Conservation (phyloP, 1,284 basidiomycete species). For the Papiliotrema laurentii region DNA sequence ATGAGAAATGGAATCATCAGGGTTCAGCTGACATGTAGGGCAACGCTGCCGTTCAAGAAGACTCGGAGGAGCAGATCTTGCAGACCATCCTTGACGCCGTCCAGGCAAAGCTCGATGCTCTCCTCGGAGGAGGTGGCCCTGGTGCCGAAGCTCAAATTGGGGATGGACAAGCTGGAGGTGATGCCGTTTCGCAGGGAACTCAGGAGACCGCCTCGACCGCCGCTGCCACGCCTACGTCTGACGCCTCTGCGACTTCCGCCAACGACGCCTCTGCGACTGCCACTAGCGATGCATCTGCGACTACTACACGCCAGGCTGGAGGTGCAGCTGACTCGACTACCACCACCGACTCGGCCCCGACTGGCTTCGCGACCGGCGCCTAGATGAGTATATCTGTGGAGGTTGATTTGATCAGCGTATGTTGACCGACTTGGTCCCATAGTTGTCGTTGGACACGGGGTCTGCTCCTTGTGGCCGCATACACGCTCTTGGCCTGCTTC, state of each 20-base stretch:
- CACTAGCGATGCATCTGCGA: background rate
- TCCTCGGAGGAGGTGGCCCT: background rate
- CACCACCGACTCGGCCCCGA: no score
- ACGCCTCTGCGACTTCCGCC: background rate
- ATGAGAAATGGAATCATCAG: no score
- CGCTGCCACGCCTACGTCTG: background rate
- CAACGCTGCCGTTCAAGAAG: no score
- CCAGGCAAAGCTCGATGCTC: background rate
- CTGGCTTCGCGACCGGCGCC: background rate
- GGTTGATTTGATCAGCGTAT: background rate
- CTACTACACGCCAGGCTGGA: no score
- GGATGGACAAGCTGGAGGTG: background rate
- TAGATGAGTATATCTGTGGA: background rate
- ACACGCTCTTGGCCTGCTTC: background rate
- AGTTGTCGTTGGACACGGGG: background rate
- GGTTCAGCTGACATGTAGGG: no score
- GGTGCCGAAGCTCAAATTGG: no score
- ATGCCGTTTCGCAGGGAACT: background rate
- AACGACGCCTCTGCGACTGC: background rate
- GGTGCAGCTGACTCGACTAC: no score
- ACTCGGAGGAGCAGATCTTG: background rate
- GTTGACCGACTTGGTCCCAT: background rate
- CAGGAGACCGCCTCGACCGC: background rate
- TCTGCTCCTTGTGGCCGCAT: background rate
- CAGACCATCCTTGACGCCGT: background rate